Evolutionary conservation across 768 basidiomycete species (phyloP).

Genomic region (Cyclocybe cylindracea): DNA sequence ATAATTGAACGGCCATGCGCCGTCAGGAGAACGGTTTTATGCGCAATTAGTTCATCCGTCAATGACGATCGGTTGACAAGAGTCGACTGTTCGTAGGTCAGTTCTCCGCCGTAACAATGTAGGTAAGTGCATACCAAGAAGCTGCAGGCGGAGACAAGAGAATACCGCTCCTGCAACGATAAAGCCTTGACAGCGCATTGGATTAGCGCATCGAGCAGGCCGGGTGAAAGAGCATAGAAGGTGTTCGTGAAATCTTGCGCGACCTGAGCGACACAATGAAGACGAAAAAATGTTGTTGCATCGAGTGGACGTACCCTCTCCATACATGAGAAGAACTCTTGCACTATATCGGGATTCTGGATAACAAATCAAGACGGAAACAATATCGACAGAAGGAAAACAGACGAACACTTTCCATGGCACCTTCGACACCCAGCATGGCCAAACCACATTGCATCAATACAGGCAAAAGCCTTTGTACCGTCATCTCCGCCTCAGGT

Average conservation of each 20-base stretch:
- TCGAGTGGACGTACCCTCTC: slow-evolving; percentile 55
- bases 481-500: slow-evolving; percentile 56
- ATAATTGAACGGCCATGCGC: slow-evolving; percentile 68
- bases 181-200: slow-evolving; percentile 69
- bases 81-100: slow-evolving; percentile 45
- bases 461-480: slow-evolving; percentile 54
- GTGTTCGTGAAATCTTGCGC: slow-evolving; percentile 61
- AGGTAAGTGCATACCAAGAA: slow-evolving; percentile 65
- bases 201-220: slow-evolving; percentile 66
- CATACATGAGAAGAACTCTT: slow-evolving; percentile 84
- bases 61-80: slow-evolving; percentile 68
- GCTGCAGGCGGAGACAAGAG: slow-evolving; percentile 76
- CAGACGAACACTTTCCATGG: slow-evolving; percentile 67
- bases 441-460: slow-evolving; percentile 60
- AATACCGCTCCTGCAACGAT: slow-evolving; percentile 80
- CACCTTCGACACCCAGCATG: slow-evolving; percentile 54
- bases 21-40: slow-evolving; percentile 42
- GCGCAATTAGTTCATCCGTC: slow-evolving; percentile 58
- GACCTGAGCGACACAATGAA: slow-evolving; percentile 21
- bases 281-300: not conserved
- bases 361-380: not conserved
- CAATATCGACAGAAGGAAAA: not conserved
- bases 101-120: not conserved
- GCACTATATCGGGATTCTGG: slow-evolving; percentile 91
- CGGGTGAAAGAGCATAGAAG: slow-evolving; percentile 65